phyloP scores from a whole-genome alignment of 805 yeast genomes.

The Saccharomycopsis fodiens region DNA sequence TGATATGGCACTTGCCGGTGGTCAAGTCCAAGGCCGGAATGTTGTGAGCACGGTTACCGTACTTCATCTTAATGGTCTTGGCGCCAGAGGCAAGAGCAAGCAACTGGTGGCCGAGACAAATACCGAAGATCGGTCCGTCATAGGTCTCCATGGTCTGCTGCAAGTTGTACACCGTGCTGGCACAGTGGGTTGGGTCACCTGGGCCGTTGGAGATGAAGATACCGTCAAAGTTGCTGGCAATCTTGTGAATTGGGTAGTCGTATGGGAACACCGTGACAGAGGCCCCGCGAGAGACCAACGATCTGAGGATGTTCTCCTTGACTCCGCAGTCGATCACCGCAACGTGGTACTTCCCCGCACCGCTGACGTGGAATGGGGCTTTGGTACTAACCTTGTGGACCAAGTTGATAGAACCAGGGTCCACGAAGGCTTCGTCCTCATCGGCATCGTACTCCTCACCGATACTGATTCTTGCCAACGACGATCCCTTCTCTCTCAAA shows the following conservation, averaged over 20 bases:
- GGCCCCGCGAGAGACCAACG: conserved; percentile 91
- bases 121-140: conserved; percentile 89
- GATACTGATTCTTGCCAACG: conserved; percentile 80
- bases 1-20: conserved; percentile 93
- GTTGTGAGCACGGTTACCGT: conserved; percentile 98
- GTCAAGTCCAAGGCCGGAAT: conserved; percentile 89
- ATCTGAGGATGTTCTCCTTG: conserved; percentile 92
- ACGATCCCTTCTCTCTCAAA: conserved; percentile 93
- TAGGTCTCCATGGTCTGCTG: conserved; percentile 58
- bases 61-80: conserved; percentile 83
- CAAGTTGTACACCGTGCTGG: conserved; percentile 67
- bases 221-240: conserved; percentile 91
- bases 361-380: conserved; percentile 85
- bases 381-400: conserved; percentile 93
- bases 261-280: conserved; percentile 95
- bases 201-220: conserved; percentile 94
- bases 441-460: conserved; percentile 91
- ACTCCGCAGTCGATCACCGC: conserved; percentile 98
- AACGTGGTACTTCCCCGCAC: conserved; percentile 59
- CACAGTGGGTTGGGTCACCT: conserved; percentile 93
- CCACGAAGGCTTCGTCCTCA: conserved; percentile 83
- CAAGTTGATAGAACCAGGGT: conserved; percentile 83
- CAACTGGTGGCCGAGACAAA: conserved; percentile 96
- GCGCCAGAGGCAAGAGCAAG: conserved; percentile 95
- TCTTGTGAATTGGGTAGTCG: conserved; percentile 85